Base-by-base conservation (phyloP, 164 flowering plant genomes). In the Liquidambar formosana region DNA sequence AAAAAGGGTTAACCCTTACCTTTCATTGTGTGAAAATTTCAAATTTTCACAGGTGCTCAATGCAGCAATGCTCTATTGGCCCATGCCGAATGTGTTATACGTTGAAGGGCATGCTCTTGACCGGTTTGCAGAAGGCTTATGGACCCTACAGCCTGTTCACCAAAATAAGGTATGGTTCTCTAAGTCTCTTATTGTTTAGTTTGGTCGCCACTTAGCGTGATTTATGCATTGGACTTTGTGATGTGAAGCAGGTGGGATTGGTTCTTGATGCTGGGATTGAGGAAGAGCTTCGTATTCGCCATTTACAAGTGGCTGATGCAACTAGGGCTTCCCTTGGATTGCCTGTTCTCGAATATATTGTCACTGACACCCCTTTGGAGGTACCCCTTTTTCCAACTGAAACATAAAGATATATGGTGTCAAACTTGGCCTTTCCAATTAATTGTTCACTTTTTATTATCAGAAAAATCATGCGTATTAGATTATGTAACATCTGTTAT, bases 61-160 rank as follows among this genome's bases (percentile, higher is more conserved):
- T 85, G 97, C 96, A 64, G 96, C 96, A 66, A 90, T 89, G 92
- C 85, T 93, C 9, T 88, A 90, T 68, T 90, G 97, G 97, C 93
- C 97, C 3, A 82, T 93, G 84, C 85, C 87, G 0, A 93, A 90
- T 76, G 87, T 80, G 6, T 64, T 90, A 14, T 93, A 90, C 66
- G 94, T 93, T 26, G 96, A 89, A 80, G 97, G 97, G 18, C 73
- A 88, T 77, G 96, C 97, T 61, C 89, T 93, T n/a, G 97, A 90
- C 71, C 76, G 87, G 43, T 89, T 93, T 73, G 92, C 97, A 3
- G 83, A 93, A 73, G 96, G 86, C 19, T 76, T 75, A 22, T 90
- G 97, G 94, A 91, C 79, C 0, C 78, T 93, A 33, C 80, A 77
- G 60, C 91, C 97, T 16, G 97, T 93, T 75, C 96, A 88, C 78